A percentile compares a stretch with the other conserved stretches of the same genome.
phyloP scores from a whole-genome alignment of 2,329 filamentous ascomycete species.

The Talaromyces sp. region DNA sequence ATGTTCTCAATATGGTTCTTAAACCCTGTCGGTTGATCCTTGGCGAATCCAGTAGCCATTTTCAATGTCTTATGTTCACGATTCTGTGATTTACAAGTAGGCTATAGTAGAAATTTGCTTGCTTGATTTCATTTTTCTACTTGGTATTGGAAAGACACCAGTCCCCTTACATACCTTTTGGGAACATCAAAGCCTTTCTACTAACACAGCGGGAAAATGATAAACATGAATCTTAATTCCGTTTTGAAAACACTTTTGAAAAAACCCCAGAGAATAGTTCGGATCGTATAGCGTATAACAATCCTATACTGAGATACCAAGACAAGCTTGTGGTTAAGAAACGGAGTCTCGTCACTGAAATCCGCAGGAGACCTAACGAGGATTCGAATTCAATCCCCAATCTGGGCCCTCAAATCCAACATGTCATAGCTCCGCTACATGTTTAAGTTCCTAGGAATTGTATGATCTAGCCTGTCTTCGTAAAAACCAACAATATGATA shows the following conservation, averaged over 20 bases:
- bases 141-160: neutral
- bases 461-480: neutral
- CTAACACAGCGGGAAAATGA: neutral
- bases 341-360: neutral
- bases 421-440: too few species aligned
- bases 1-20: slow-evolving; percentile 36
- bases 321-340: neutral
- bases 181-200: neutral
- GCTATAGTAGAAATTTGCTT: neutral
- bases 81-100: neutral
- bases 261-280: neutral
- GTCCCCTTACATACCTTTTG: neutral
- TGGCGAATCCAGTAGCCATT: slow-evolving; percentile 14
- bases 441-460: too few species aligned
- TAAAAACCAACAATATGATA: too few species aligned
- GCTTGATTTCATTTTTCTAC: neutral
- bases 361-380: neutral
- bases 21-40: slow-evolving; percentile 14
- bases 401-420: too few species aligned
- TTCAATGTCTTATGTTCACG: neutral
- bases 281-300: neutral
- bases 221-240: neutral
- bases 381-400: too few species aligned
- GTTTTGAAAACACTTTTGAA: neutral
- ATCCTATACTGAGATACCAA: neutral